Evolutionary conservation across 148 eudicot genomes (phyloP), one percentile per base, ranked within the genome.

Genomic region (Talinum fruticosum): DNA sequence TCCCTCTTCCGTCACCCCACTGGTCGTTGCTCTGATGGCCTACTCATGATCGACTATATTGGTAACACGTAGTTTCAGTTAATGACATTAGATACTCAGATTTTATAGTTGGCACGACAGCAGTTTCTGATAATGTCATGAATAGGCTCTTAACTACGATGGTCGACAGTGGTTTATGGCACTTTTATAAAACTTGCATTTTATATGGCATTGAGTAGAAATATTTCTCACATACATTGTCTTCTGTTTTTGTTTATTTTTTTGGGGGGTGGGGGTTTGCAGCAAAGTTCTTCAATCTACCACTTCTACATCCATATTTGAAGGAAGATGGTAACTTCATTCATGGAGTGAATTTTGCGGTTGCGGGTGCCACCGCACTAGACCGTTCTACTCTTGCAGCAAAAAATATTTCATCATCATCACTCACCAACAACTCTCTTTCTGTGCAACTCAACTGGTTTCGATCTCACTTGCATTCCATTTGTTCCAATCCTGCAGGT

Each of bases 21-120:
- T 24, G 83, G 84, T 53, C 84, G 84, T 49, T 77, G 76, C 76
- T 72, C 84, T 0, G 69, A 81, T 8, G 83, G 83, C n/a, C 73
- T 62, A 71, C 66, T 81, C 30, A 81, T 81, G 65, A 32, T 81
- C 13, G 83, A 81, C 53, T 62, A 30, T 41, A 19, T 81, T 24
- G 80, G 83, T 81, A 49, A 30, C 8, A 26, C 14, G 0, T 51
- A 19, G 23, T 51, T 51, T 51, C 16, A 51, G 23, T 18, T 51
- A 51, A 15, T 38, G 6, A 10, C 44, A 38, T 38, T 38, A 38
- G 8, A 38, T 38, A 38, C 8, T 38, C 8, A 10, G 8, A 38
- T 38, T 38, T 38, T 38, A 38, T 10, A 38, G 6, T 38, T 38
- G 6, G 44, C 47, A 41, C 8, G 5, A 14, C 14, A 41, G 8